Evolutionary conservation across 1,139 yeast genomes (phyloP).

Genomic region (Sugiyamaella novakii): DNA sequence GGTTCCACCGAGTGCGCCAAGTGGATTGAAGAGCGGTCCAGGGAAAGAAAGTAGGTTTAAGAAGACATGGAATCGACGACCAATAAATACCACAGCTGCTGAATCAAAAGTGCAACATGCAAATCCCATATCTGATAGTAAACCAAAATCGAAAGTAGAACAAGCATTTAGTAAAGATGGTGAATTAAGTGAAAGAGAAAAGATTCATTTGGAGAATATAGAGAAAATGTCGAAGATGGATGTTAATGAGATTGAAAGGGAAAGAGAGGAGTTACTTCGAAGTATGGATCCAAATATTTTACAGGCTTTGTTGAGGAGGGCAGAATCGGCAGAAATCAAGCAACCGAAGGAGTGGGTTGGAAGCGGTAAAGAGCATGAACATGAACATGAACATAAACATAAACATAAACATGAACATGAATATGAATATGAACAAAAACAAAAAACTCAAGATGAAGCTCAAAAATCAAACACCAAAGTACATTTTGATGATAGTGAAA

Average conservation of each 20-base stretch:
- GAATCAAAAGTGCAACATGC: no score
- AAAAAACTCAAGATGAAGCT: constrained; percentile 19
- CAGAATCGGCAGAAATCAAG: constrained; percentile 32
- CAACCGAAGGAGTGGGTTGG: constrained; percentile 54
- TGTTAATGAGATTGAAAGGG: constrained; percentile 62
- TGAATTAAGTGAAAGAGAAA: constrained; percentile 56
- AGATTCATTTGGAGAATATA: constrained; percentile 76
- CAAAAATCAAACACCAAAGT: neutral
- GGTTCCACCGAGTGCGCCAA: constrained; percentile 15
- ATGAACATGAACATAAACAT: constrained; percentile 8
- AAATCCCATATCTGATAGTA: no score
- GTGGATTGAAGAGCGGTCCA: neutral
- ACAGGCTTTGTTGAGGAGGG: constrained; percentile 50
- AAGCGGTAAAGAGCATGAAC: constrained; percentile 35
- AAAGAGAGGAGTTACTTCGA: constrained; percentile 65
- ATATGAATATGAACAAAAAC: constrained; percentile 31
- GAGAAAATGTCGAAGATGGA: constrained; percentile 65
- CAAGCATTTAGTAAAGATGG: constrained; percentile 11
- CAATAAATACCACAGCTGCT: neutral
- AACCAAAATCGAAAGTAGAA: constrained; percentile 13
- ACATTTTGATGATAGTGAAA: neutral
- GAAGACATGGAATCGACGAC: constrained; percentile 15
- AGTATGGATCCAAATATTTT: constrained; percentile 71
- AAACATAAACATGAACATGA: constrained; percentile 22
- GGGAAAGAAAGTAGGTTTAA: constrained; percentile 17